Conservation (phyloP, 176 grass and related monocot species). For the Ampelocalamus luodianensis region DNA sequence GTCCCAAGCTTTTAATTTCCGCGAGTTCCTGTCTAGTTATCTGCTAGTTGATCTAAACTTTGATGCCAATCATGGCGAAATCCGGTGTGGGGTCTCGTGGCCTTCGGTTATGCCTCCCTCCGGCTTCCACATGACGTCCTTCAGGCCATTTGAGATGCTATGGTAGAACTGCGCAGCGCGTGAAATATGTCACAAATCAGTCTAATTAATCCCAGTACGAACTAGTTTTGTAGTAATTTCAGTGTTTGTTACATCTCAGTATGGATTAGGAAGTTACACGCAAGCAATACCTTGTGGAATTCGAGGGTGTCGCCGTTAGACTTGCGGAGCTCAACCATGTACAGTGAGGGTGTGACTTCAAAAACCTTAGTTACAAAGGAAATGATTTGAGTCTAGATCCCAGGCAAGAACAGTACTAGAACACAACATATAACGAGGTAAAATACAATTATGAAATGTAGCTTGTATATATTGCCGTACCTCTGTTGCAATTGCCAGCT, state of each 20-base stretch:
- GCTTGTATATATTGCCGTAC: slow-evolving; percentile 35
- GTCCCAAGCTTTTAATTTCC: slow-evolving; percentile 7
- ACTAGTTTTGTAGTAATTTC: neutral
- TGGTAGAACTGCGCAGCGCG: slow-evolving; percentile 69
- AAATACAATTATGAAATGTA: neutral
- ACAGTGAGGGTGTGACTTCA: slow-evolving; percentile 87
- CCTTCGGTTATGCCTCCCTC: slow-evolving; percentile 52
- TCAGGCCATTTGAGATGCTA: slow-evolving; percentile 73
- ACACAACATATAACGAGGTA: neutral
- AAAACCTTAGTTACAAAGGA: slow-evolving; percentile 66
- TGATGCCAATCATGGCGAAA: slow-evolving; percentile 5
- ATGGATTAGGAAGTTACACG: neutral
- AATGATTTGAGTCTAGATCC: slow-evolving; percentile 29
- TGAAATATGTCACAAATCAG: neutral
- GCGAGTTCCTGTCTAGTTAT: slow-evolving; percentile 22
- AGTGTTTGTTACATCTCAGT: neutral
- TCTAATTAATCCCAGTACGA: neutral
- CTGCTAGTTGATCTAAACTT: slow-evolving; percentile 36
- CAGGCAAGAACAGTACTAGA: neutral
- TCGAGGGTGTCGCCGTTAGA: slow-evolving; percentile 92
- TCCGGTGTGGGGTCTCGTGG: slow-evolving; percentile 10
- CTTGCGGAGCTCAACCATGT: slow-evolving; percentile 93
- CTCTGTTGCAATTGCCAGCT: slow-evolving; percentile 92
- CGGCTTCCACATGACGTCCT: slow-evolving; percentile 89
- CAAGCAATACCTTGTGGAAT: slow-evolving; percentile 71